Evolutionary conservation across 2,329 filamentous ascomycete species (phyloP).

Genomic region (Stromatinia cepivora): DNA sequence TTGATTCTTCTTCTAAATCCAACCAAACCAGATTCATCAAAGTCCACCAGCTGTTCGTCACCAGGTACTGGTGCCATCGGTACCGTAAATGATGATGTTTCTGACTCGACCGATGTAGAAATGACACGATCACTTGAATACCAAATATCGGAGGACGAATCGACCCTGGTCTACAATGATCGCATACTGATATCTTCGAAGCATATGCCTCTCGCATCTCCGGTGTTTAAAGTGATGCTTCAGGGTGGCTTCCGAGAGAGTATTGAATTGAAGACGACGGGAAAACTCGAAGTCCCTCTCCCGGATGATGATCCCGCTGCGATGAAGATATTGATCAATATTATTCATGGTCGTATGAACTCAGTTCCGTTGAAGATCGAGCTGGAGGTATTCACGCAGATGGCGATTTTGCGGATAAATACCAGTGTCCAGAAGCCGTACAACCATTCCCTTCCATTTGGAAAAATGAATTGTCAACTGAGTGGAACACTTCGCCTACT

Average conservation of each 20-base stretch:
- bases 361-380: background rate
- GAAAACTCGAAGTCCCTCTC: background rate
- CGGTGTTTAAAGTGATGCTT: constrained; percentile 11
- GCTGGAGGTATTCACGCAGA: background rate
- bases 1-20: background rate
- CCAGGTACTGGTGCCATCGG: no score
- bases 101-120: background rate
- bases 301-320: background rate
- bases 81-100: background rate
- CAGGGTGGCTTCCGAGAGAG: background rate
- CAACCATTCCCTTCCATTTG: background rate
- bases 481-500: no score
- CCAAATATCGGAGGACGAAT: background rate
- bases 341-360: background rate
- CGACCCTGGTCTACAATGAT: background rate
- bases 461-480: background rate
- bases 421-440: background rate
- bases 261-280: background rate
- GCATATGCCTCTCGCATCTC: constrained; percentile 15
- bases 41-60: background rate
- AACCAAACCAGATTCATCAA: background rate
- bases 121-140: background rate
- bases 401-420: constrained; percentile 13
- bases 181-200: constrained; percentile 4
- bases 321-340: background rate